Percentiles rank a stretch among this genome's conserved stretches.
Evolutionary conservation across 352 stramenopile genomes (phyloP).

Genomic region (Thalassiosira hispida): DNA sequence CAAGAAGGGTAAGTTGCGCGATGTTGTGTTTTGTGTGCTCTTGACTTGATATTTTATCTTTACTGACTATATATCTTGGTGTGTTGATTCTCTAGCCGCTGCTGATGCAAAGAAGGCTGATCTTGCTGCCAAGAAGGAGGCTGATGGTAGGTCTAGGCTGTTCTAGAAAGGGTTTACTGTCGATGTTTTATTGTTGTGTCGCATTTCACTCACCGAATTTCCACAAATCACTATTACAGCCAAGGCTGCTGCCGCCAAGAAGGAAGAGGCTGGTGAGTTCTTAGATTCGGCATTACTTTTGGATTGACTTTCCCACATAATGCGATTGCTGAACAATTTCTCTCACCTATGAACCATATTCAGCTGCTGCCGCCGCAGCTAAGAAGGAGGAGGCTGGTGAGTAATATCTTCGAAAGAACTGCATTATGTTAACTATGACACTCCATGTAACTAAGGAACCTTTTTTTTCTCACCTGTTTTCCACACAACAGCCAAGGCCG

Average conservation of each 20-base stretch:
- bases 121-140: neutral
- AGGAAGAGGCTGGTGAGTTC: neutral
- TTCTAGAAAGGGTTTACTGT: neutral
- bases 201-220: neutral
- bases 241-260: constrained; percentile 7
- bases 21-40: neutral
- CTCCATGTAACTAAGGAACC: too few relatives aligned
- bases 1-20: too few relatives aligned
- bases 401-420: neutral
- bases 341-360: too few relatives aligned
- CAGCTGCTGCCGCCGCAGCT: constrained; percentile 6
- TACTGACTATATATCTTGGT: neutral
- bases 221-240: neutral
- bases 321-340: too few relatives aligned
- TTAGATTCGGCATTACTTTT: too few relatives aligned
- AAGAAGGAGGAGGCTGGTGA: constrained; percentile 16
- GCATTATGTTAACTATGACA: neutral
- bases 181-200: too few relatives aligned
- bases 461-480: too few relatives aligned
- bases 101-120: constrained; percentile 10
- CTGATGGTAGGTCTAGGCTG: constrained; percentile 6
- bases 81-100: neutral
- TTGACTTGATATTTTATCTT: neutral
- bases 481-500: neutral
- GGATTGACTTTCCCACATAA: too few relatives aligned